Conservation (phyloP, 139 green algal genomes). For the Axilococcus clingmanii region DNA sequence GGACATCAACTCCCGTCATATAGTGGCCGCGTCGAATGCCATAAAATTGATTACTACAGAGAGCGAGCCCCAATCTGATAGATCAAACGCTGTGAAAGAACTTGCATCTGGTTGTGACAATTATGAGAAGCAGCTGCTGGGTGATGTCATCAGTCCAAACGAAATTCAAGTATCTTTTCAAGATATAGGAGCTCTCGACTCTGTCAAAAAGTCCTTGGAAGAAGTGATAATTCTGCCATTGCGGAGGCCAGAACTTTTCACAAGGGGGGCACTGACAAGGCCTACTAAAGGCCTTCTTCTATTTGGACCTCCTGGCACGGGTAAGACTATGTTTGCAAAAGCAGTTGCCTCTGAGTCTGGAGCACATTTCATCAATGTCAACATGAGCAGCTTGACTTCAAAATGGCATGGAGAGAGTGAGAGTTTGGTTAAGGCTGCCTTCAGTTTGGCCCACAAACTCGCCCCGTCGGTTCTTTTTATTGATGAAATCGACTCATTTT, state of each 20-base stretch:
- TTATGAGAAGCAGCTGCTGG: slow-evolving; percentile 53
- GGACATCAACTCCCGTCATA: slow-evolving; percentile 1
- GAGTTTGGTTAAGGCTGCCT: slow-evolving; percentile 31
- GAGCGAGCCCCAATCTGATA: slow-evolving; percentile 5
- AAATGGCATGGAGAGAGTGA: slow-evolving; percentile 33
- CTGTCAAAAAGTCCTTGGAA: slow-evolving; percentile 38
- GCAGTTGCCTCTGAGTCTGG: slow-evolving; percentile 78
- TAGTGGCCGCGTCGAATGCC: slow-evolving; percentile 11
- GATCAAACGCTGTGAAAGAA: slow-evolving; percentile 21
- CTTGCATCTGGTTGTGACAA: slow-evolving; percentile 37
- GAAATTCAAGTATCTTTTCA: slow-evolving; percentile 45
- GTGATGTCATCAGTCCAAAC: slow-evolving; percentile 47
- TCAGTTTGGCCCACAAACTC: slow-evolving; percentile 56
- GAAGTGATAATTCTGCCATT: slow-evolving; percentile 68
- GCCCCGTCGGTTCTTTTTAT: slow-evolving; percentile 93
- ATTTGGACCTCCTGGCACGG: slow-evolving; percentile 79
- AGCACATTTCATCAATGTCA: slow-evolving; percentile 79
- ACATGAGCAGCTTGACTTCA: slow-evolving; percentile 39
- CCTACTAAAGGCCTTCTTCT: slow-evolving; percentile 60
- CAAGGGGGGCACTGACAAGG: slow-evolving; percentile 45
- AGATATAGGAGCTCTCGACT: slow-evolving; percentile 52
- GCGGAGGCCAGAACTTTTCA: slow-evolving; percentile 62
- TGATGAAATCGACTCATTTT: slow-evolving; percentile 91
- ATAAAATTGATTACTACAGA: slow-evolving; percentile 13
- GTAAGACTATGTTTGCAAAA: slow-evolving; percentile 90